phyloP scores from a whole-genome alignment of 257 asterid species.

The Vinca minor region DNA sequence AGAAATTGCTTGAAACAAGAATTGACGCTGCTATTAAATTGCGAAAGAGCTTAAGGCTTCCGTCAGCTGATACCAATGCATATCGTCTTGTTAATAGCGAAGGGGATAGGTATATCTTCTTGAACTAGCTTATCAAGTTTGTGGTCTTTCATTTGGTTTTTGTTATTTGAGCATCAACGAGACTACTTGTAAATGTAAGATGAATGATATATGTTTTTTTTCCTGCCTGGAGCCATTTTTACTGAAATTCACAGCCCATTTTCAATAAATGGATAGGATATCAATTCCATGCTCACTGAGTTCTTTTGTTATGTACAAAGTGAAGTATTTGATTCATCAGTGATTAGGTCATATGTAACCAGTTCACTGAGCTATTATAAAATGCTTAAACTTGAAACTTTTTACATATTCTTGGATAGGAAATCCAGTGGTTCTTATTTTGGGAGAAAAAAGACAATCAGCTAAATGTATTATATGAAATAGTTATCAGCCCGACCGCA shows the following conservation, averaged over 20 bases:
- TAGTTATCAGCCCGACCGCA: background rate
- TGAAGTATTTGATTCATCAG: too few relatives aligned
- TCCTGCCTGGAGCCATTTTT: background rate
- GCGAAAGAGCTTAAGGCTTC: constrained; percentile 66
- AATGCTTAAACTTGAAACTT: too few relatives aligned
- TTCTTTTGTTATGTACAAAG: background rate
- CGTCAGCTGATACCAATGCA: constrained; percentile 65
- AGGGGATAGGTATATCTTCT: constrained; percentile 68
- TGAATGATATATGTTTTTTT: background rate
- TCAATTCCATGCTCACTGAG: background rate
- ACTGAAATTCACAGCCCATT: background rate
- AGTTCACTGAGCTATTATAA: too few relatives aligned
- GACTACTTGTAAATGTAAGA: background rate
- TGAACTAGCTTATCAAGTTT: background rate
- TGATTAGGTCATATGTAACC: too few relatives aligned
- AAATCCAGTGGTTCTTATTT: background rate
- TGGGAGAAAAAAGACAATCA: too few relatives aligned
- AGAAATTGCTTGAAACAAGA: constrained; percentile 58
- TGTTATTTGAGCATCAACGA: too few relatives aligned
- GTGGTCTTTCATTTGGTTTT: too few relatives aligned
- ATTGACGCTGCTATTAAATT: constrained; percentile 57
- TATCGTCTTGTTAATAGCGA: constrained; percentile 92
- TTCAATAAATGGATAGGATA: background rate
- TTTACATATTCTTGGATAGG: background rate
- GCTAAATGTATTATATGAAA: too few relatives aligned